Conservation (phyloP, 2,329 filamentous ascomycete species). For the Fonsecaea monophora region DNA sequence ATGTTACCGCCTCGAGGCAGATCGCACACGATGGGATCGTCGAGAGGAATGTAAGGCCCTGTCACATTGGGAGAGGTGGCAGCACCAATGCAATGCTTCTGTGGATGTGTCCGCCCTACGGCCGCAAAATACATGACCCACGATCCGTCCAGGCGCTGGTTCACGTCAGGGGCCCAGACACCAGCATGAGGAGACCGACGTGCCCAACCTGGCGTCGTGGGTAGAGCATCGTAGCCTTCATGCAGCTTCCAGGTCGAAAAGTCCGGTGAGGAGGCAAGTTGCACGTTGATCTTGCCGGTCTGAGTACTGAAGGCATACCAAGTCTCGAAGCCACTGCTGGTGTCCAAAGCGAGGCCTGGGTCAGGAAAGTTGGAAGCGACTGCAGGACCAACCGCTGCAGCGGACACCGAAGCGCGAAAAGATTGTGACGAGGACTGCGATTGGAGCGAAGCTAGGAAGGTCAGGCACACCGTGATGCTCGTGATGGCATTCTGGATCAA, state of each 20-base stretch:
- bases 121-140: slow-evolving; percentile 67
- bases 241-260: slow-evolving; percentile 56
- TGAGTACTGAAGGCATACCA: slow-evolving; percentile 65
- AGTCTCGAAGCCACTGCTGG: slow-evolving; percentile 43
- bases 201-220: slow-evolving; percentile 58
- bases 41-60: slow-evolving; percentile 59
- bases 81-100: slow-evolving; percentile 62
- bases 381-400: slow-evolving; percentile 20
- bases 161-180: slow-evolving; percentile 67
- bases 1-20: slow-evolving; percentile 62
- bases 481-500: slow-evolving; percentile 3
- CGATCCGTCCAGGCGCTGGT: slow-evolving; percentile 51
- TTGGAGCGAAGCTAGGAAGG: slow-evolving; percentile 10
- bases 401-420: slow-evolving; percentile 10
- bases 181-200: slow-evolving; percentile 44
- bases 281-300: slow-evolving; percentile 57
- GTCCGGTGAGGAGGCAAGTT: slow-evolving; percentile 58
- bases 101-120: slow-evolving; percentile 46
- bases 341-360: slow-evolving; percentile 58
- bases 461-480: slow-evolving; percentile 5
- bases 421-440: slow-evolving; percentile 8
- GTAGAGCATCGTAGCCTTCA: slow-evolving; percentile 59
- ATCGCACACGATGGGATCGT: slow-evolving; percentile 58
- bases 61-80: slow-evolving; percentile 55
- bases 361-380: slow-evolving; percentile 61